phyloP scores from a whole-genome alignment of 2,329 filamentous ascomycete genomes.

The Coleophoma eucalyptorum region DNA sequence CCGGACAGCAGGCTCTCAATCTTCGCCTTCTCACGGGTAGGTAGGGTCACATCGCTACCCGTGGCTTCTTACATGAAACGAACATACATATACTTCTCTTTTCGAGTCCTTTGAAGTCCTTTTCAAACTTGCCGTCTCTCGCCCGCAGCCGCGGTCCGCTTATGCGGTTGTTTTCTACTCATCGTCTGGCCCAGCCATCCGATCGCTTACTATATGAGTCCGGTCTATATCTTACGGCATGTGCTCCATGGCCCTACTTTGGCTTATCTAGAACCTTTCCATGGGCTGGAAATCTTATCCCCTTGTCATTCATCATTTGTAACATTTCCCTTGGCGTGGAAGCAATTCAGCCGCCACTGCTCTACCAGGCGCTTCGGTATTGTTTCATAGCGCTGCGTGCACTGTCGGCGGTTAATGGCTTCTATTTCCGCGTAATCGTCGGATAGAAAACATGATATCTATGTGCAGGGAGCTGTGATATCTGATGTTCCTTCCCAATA shows the following conservation, averaged over 20 bases:
- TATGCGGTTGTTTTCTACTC: slow-evolving; percentile 12
- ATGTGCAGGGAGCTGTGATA: background rate
- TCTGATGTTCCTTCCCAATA: slow-evolving; percentile 1
- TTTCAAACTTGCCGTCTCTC: too few relatives aligned
- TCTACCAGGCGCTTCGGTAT: background rate
- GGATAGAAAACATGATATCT: slow-evolving; percentile 13
- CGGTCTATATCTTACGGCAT: slow-evolving; percentile 10
- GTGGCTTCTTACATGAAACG: too few relatives aligned
- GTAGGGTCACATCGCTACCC: too few relatives aligned
- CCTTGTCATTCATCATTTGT: slow-evolving; percentile 8
- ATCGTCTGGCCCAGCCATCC: background rate
- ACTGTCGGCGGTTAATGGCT: slow-evolving; percentile 12
- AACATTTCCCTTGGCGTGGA: too few relatives aligned
- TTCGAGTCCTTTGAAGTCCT: too few relatives aligned
- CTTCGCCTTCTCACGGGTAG: too few relatives aligned
- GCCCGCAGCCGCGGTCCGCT: slow-evolving; percentile 21
- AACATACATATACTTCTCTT: too few relatives aligned
- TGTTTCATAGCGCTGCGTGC: slow-evolving; percentile 9
- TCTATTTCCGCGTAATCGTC: slow-evolving; percentile 21
- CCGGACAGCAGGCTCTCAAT: too few relatives aligned
- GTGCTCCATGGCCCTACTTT: background rate
- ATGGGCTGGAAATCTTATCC: background rate
- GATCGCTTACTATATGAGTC: background rate
- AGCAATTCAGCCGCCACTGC: slow-evolving; percentile 21
- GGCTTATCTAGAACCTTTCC: background rate